phyloP scores from a whole-genome alignment of 192 early-diverging fungal species.

The Lobosporangium transversale region DNA sequence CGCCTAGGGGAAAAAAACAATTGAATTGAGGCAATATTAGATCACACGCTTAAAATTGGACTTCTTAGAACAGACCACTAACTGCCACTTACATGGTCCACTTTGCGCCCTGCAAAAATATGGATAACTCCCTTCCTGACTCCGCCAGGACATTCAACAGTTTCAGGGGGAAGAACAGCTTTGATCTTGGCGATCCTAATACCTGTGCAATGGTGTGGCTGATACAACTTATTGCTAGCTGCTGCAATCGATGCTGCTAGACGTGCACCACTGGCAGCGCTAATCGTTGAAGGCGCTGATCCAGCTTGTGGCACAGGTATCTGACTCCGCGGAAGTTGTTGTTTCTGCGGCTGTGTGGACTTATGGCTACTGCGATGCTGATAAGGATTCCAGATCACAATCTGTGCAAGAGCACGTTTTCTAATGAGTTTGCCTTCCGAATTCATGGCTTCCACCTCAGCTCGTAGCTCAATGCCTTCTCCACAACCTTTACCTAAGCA shows the following conservation, averaged over 20 bases:
- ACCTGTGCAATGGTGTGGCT: slow-evolving; percentile 28
- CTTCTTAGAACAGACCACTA: too few species aligned
- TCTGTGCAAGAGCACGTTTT: slow-evolving; percentile 33
- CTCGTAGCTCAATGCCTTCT: slow-evolving; percentile 31
- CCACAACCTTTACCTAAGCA: slow-evolving; percentile 45
- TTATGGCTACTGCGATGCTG: background rate
- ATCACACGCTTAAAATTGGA: too few species aligned
- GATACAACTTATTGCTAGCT: background rate
- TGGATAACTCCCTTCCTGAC: slow-evolving; percentile 53
- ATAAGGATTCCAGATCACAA: slow-evolving; percentile 51
- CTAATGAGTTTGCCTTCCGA: slow-evolving; percentile 31
- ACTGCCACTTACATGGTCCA: slow-evolving; percentile 21
- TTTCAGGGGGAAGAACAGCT: slow-evolving; percentile 56
- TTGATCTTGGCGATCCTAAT: slow-evolving; percentile 60
- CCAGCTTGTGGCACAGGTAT: background rate
- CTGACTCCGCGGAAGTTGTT: slow-evolving; percentile 7
- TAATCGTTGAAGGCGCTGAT: slow-evolving; percentile 2
- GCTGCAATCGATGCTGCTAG: background rate
- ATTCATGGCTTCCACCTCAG: slow-evolving; percentile 44
- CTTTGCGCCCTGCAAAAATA: slow-evolving; percentile 56
- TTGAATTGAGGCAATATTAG: too few species aligned
- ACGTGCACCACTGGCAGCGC: background rate
- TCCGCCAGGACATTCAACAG: slow-evolving; percentile 27
- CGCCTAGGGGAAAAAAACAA: slow-evolving; percentile 3
- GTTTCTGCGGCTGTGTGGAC: background rate